A percentile compares a stretch with the other conserved stretches of the same genome.
phyloP scores from a whole-genome alignment of 1,139 yeast genomes.

The Blastobotrys illinoisensis region DNA sequence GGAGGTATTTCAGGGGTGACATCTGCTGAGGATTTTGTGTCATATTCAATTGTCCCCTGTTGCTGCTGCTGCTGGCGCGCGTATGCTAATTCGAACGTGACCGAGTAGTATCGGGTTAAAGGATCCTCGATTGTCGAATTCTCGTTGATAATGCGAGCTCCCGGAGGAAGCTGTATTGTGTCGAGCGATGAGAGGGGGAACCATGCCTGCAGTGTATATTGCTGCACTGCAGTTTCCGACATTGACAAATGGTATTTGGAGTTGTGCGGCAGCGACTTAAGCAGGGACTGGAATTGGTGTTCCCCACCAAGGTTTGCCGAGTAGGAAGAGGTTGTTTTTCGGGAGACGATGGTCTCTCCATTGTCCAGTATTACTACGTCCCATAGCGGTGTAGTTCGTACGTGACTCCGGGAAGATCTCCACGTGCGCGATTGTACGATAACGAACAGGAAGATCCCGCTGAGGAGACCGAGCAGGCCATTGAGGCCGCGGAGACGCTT shows the following conservation, averaged over 20 bases:
- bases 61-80: background rate
- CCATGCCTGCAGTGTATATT: constrained; percentile 19
- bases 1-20: background rate
- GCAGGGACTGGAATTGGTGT: constrained; percentile 21
- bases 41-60: background rate
- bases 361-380: constrained; percentile 32
- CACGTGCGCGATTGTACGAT: constrained; percentile 29
- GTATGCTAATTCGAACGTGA: background rate
- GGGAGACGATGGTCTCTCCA: constrained; percentile 28
- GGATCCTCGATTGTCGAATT: constrained; percentile 8
- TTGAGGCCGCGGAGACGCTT: constrained; percentile 29
- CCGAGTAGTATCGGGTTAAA: background rate
- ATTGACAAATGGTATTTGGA: constrained; percentile 25
- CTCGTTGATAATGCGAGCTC: constrained; percentile 22
- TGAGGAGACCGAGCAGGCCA: constrained; percentile 27
- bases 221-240: constrained; percentile 21
- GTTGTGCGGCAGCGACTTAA: constrained; percentile 25
- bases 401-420: constrained; percentile 12
- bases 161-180: constrained; percentile 19
- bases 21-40: background rate
- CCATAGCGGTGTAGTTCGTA: constrained; percentile 21
- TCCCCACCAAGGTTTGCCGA: constrained; percentile 10
- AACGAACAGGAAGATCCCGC: constrained; percentile 30
- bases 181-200: background rate
- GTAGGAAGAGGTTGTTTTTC: constrained; percentile 1